Evolutionary conservation across 2,329 filamentous ascomycete genomes (phyloP).

Genomic region (Pseudocercospora pini-densiflorae): DNA sequence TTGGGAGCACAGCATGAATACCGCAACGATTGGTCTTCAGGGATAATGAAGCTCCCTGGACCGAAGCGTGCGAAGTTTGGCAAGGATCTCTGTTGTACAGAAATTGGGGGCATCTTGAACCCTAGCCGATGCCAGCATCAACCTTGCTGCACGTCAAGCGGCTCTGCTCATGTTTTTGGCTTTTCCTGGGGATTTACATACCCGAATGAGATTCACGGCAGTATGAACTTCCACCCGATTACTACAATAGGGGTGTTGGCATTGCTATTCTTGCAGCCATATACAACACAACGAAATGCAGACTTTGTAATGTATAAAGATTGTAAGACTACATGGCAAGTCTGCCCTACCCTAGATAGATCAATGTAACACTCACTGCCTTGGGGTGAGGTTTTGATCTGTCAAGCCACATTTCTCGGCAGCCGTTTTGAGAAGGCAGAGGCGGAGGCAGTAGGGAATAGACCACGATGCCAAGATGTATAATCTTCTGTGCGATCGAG

Average conservation of each 20-base stretch:
- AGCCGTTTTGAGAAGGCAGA: background rate
- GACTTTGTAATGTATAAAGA: background rate
- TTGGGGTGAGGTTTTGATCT: background rate
- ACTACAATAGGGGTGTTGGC: conserved; percentile 1
- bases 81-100: conserved; percentile 4
- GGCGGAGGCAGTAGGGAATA: too few species aligned
- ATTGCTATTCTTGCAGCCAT: background rate
- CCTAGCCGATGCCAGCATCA: background rate
- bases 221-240: background rate
- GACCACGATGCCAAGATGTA: background rate
- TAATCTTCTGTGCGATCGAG: background rate
- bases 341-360: background rate
- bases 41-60: conserved; percentile 13
- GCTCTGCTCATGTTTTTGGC: background rate
- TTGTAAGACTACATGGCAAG: background rate
- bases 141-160: background rate
- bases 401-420: background rate
- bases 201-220: background rate
- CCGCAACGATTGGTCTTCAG: conserved; percentile 1
- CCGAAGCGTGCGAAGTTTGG: too few species aligned
- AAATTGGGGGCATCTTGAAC: background rate
- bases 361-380: background rate
- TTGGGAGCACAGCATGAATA: conserved; percentile 6
- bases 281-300: background rate
- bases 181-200: background rate